A percentile compares a stretch with the other conserved stretches of the same genome.
Conservation (phyloP, 768 basidiomycete species). For the Suillus brevipes region DNA sequence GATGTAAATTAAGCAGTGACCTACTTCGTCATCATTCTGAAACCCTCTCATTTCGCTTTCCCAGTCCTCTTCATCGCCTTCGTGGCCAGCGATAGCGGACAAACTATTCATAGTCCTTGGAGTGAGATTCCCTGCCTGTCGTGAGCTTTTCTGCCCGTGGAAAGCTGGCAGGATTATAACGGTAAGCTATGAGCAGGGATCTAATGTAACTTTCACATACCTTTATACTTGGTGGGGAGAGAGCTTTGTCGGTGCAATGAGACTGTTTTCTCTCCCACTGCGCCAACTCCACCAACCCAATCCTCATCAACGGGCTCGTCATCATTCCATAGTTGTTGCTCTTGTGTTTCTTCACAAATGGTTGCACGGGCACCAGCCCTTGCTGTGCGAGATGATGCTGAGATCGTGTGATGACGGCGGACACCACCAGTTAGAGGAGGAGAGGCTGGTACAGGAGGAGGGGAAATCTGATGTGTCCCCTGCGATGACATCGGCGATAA, state of each 20-base stretch:
- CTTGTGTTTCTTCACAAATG: constrained; percentile 67
- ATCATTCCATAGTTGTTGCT: constrained; percentile 62
- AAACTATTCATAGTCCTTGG: constrained; percentile 81
- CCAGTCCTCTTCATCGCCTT: constrained; percentile 90
- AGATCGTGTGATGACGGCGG: constrained; percentile 83
- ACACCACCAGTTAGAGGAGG: constrained; percentile 46
- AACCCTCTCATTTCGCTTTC: constrained; percentile 62
- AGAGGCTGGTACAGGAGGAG: constrained; percentile 41
- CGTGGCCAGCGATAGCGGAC: constrained; percentile 81
- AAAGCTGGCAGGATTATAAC: constrained; percentile 41
- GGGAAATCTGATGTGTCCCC: constrained; percentile 39
- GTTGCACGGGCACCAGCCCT: constrained; percentile 59
- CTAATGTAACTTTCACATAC: constrained; percentile 39
- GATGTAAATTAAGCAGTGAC: constrained; percentile 17
- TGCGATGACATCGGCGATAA: constrained; percentile 36
- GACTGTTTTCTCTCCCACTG: constrained; percentile 74
- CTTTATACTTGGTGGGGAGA: constrained; percentile 77
- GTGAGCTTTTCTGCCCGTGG: constrained; percentile 46
- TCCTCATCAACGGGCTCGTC: constrained; percentile 79
- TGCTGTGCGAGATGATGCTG: constrained; percentile 67
- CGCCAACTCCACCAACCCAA: constrained; percentile 80
- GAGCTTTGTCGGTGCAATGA: constrained; percentile 80
- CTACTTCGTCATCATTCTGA: constrained; percentile 68
- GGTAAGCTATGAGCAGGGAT: constrained; percentile 5
- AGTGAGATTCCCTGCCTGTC: constrained; percentile 58